Conservation (phyloP, 2,329 filamentous ascomycete genomes). For the Diaporthe sp. region DNA sequence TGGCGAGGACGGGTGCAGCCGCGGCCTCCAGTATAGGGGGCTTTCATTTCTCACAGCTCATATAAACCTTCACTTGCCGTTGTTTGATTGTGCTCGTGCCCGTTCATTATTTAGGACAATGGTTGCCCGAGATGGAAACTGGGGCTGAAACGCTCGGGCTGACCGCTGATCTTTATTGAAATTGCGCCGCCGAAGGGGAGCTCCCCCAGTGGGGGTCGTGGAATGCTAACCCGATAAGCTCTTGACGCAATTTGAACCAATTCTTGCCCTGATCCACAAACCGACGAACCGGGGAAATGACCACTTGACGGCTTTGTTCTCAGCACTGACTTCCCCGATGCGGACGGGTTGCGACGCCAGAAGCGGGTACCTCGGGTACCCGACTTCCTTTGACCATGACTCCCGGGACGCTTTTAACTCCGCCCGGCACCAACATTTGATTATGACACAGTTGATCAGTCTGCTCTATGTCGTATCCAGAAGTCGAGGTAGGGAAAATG, state of each 20-base stretch:
- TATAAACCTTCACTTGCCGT: constrained; percentile 23
- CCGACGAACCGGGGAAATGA: constrained; percentile 16
- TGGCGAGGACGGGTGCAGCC: neutral
- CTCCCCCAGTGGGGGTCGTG: constrained; percentile 23
- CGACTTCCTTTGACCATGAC: constrained; percentile 7
- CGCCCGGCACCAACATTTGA: neutral
- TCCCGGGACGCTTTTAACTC: neutral
- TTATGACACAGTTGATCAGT: neutral
- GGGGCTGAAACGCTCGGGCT: constrained; percentile 34
- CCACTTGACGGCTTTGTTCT: constrained; percentile 24
- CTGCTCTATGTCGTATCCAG: neutral
- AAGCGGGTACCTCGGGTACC: neutral
- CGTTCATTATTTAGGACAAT: constrained; percentile 27
- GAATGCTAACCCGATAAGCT: constrained; percentile 23
- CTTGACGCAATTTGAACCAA: constrained; percentile 26
- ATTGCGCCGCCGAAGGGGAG: constrained; percentile 23
- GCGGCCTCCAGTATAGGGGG: constrained; percentile 13
- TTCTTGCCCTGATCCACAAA: constrained; percentile 19
- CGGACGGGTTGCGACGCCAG: neutral
- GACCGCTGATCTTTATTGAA: constrained; percentile 32
- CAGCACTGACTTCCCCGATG: constrained; percentile 24
- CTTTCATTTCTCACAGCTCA: constrained; percentile 7
- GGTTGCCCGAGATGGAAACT: constrained; percentile 33
- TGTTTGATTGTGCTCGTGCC: constrained; percentile 34
- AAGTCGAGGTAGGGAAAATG: too few species aligned